These are phyloP conservation scores for Bocquillonia castaneifolia DNA, from an alignment of 441 rosid species.

Conservation along the genomic window DNA sequence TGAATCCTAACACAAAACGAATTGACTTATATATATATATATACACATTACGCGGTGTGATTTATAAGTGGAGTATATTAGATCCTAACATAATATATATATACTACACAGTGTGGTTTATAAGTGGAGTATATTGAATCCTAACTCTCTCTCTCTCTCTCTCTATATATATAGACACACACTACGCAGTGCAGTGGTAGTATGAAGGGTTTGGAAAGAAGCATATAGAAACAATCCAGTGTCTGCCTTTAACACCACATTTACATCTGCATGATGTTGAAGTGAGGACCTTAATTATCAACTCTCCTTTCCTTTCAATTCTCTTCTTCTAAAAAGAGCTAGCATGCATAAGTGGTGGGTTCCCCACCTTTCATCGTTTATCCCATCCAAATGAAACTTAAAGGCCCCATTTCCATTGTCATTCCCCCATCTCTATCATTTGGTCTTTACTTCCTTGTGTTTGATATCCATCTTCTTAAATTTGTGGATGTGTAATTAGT, in stretches of 20 bases:
- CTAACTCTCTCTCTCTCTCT: too few species aligned
- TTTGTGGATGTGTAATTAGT: too few species aligned
- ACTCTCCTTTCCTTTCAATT: not conserved
- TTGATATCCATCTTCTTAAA: not conserved
- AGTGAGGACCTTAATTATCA: slow-evolving; percentile 1
- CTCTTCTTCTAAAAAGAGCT: slow-evolving; percentile 13
- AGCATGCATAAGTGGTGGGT: slow-evolving; percentile 29
- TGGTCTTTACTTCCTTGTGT: slow-evolving; percentile 19
- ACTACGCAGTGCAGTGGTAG: not conserved
- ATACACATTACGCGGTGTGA: too few species aligned
- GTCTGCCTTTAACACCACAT: slow-evolving; percentile 41
- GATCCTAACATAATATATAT: too few species aligned
- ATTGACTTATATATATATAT: too few species aligned
- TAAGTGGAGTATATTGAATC: too few species aligned
- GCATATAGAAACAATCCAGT: slow-evolving; percentile 41
- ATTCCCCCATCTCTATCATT: not conserved
- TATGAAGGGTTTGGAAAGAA: slow-evolving; percentile 20
- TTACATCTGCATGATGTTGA: slow-evolving; percentile 23
- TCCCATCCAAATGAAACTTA: slow-evolving; percentile 26
- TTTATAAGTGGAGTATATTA: too few species aligned
- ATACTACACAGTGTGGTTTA: too few species aligned
- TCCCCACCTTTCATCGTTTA: slow-evolving; percentile 23
- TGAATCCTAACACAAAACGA: too few species aligned
- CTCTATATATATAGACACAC: too few species aligned
- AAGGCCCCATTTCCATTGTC: not conserved